phyloP scores from a whole-genome alignment of 371 early-diverging fungal genomes.

The Circinella umbellata region DNA sequence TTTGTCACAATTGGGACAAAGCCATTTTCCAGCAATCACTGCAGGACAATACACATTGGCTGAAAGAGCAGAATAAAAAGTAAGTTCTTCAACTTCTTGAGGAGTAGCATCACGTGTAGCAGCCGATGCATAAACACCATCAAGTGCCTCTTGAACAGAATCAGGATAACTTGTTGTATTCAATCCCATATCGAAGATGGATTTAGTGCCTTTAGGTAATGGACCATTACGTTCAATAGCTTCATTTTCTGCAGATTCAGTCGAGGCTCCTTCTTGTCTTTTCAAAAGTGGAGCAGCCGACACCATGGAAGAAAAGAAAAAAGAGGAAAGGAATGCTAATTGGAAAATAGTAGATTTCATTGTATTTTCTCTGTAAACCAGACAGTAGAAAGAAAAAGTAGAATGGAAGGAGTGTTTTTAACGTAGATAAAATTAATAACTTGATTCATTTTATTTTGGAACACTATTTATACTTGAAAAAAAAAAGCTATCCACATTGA shows the following conservation, averaged over 20 bases:
- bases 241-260: slow-evolving; percentile 15
- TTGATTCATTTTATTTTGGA: too few relatives aligned
- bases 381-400: not conserved
- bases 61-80: slow-evolving; percentile 17
- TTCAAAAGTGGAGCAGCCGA: not conserved
- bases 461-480: too few relatives aligned
- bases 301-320: not conserved
- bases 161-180: slow-evolving; percentile 16
- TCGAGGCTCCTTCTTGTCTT: not conserved
- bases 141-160: not conserved
- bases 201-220: slow-evolving; percentile 17
- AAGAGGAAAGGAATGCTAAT: not conserved
- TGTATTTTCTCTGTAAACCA: not conserved
- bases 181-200: slow-evolving; percentile 17
- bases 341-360: not conserved
- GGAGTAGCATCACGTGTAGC: slow-evolving; percentile 13
- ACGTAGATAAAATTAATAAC: too few relatives aligned
- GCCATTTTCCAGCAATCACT: slow-evolving; percentile 10
- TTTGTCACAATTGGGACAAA: slow-evolving; percentile 19
- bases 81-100: slow-evolving; percentile 11
- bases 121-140: not conserved
- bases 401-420: too few relatives aligned
- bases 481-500: too few relatives aligned
- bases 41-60: slow-evolving; percentile 24
- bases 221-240: slow-evolving; percentile 18